Evolutionary conservation across 768 basidiomycete genomes (phyloP).

Genomic region (Boletus sp.): DNA sequence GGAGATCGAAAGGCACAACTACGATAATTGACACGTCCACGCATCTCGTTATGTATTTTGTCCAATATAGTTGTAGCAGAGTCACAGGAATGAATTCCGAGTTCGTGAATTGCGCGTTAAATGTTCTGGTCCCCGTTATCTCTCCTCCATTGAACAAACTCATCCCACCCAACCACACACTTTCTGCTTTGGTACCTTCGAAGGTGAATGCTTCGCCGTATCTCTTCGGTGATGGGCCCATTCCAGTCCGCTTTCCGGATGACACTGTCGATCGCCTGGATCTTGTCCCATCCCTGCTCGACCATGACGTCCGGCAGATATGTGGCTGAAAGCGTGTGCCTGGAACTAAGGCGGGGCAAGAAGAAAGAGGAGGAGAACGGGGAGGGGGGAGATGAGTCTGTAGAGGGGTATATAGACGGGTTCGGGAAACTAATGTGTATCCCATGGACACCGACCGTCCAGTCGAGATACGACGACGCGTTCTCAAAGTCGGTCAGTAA

Average conservation of each 20-base stretch:
- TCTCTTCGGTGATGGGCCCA: conserved; percentile 76
- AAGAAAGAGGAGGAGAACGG: conserved; percentile 65
- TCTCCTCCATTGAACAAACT: conserved; percentile 74
- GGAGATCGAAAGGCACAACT: conserved; percentile 1
- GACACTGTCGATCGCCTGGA: conserved; percentile 86
- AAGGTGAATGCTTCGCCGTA: conserved; percentile 71
- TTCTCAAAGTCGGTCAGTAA: conserved; percentile 92
- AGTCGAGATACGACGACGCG: conserved; percentile 81
- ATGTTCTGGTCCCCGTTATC: conserved; percentile 40
- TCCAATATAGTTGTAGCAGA: conserved; percentile 9
- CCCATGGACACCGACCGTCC: conserved; percentile 90
- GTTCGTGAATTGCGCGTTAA: conserved; percentile 9
- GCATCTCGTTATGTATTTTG: neutral
- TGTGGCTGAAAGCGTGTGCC: conserved; percentile 72
- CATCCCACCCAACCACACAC: conserved; percentile 67
- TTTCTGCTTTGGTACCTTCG: conserved; percentile 79
- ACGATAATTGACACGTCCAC: neutral
- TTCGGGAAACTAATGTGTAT: conserved; percentile 87
- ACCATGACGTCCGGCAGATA: conserved; percentile 92
- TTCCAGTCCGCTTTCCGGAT: conserved; percentile 92
- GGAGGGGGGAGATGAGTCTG: conserved; percentile 58
- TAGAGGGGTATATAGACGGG: conserved; percentile 53
- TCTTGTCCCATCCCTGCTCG: conserved; percentile 92
- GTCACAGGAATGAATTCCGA: conserved; percentile 7
- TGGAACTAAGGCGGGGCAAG: conserved; percentile 52